A percentile compares a stretch with the other conserved stretches of the same genome.
phyloP scores from a whole-genome alignment of 306 rosid genomes.

The Trichosanthes cucumerina region DNA sequence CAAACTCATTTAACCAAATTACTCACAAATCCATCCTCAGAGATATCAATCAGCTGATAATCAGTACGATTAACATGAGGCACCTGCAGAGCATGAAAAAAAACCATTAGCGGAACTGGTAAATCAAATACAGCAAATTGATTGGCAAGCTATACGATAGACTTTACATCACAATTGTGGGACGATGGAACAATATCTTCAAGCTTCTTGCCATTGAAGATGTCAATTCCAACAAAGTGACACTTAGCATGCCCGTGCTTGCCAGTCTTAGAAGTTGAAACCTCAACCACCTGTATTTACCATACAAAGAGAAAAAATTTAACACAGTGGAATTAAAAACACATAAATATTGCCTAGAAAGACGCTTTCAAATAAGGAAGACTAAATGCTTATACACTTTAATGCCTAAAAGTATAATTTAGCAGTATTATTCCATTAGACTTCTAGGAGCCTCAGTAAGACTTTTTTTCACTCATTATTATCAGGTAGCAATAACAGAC shows the following conservation, averaged over 20 bases:
- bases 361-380: neutral
- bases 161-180: conserved; percentile 70
- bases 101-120: neutral
- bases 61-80: conserved; percentile 84
- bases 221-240: conserved; percentile 78
- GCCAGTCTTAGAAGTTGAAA: conserved; percentile 83
- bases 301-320: neutral
- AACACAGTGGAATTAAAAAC: neutral
- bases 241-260: conserved; percentile 92
- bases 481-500: neutral
- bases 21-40: conserved; percentile 82
- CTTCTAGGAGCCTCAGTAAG: neutral
- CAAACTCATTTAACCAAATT: neutral
- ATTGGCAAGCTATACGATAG: neutral
- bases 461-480: neutral
- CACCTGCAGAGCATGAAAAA: conserved; percentile 27
- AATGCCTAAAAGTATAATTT: neutral
- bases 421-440: neutral
- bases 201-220: conserved; percentile 70
- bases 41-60: conserved; percentile 75
- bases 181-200: conserved; percentile 90
- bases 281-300: conserved; percentile 64
- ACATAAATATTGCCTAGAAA: neutral
- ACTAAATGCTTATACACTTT: neutral
- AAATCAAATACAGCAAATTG: neutral